Base-by-base conservation (phyloP, 495 filamentous ascomycete genomes). In the Trichocladium antarcticum region DNA sequence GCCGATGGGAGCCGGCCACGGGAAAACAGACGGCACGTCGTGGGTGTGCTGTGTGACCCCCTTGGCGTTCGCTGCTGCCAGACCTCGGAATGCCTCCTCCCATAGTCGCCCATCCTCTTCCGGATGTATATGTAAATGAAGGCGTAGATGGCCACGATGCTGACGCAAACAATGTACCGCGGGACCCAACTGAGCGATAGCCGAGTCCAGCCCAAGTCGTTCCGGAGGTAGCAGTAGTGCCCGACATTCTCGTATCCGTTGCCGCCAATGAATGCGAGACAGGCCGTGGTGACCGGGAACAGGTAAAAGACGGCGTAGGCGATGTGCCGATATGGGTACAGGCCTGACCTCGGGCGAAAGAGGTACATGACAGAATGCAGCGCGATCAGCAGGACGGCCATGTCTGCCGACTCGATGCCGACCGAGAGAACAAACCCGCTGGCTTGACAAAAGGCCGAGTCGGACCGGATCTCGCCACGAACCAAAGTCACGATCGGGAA, bases 361-460 rank as follows among this genome's bases (percentile, higher is more conserved):
- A 87, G 79, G 55, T 79, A 83, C 42, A 85, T 66, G 35, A 75
- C 77, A 34, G 80, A 80, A 53, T 89, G 84, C 41, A 86, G 58
- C 20, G 82, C 79, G 53, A 89, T 85, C 45, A 84, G 68, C 14
- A 87, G 68, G 15, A 82, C 76, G 19, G 82, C 74, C 46, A 82
- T 68, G 59, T 89, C 84, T 37, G 81, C 80, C 28, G 76, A 76
- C 64, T 85, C 82, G 47, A 81, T 76, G 15, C 81, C 79, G 49
- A 78, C 58, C 17, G 77, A 69, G 38, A 83, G 68, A 35, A 80
- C 69, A 57, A 83, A 87, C 6, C 84, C 84, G 54, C 70, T 76
- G 28, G 72, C 67, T 61, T 87, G 82, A 60, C 84, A 87, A 53
- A 83, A 80, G 6, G 53, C 58, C 11, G 76, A 77, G 5, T 67